A percentile compares a stretch with the other conserved stretches of the same genome.
These are phyloP conservation scores for Aquilaria malaccensis DNA, from an alignment of 345 rosid genomes.

Conservation along the genomic window DNA sequence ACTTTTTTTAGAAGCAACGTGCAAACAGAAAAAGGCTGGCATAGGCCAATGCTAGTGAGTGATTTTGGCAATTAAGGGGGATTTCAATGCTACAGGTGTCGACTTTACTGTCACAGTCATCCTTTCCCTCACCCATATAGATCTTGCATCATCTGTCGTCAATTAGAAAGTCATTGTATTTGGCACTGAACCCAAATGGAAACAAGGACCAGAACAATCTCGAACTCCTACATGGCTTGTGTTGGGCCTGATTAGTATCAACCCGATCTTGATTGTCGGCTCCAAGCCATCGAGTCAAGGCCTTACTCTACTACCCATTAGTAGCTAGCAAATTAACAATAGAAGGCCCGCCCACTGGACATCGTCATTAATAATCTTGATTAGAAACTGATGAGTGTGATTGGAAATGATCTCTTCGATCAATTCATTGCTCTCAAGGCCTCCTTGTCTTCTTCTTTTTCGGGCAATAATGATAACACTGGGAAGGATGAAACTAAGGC, in stretches of 20 bases:
- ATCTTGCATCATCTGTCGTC: no score
- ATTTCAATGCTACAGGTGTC: no score
- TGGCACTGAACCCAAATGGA: no score
- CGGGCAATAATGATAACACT: background rate
- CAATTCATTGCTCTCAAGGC: slow-evolving; percentile 71
- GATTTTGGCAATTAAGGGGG: no score
- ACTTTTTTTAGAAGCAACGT: no score
- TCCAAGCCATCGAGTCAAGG: slow-evolving; percentile 54
- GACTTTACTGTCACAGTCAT: no score
- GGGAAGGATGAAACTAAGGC: background rate
- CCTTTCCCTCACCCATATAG: no score
- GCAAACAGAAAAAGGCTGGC: no score
- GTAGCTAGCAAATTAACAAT: slow-evolving; percentile 1
- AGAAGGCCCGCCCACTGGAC: slow-evolving; percentile 3
- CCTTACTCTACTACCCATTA: slow-evolving; percentile 22
- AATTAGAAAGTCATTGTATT: no score
- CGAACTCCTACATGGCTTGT: slow-evolving; percentile 42
- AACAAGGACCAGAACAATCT: slow-evolving; percentile 57
- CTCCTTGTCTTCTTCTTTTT: slow-evolving; percentile 22
- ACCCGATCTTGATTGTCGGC: slow-evolving; percentile 67
- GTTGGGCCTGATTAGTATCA: slow-evolving; percentile 34
- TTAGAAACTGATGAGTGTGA: slow-evolving; percentile 17
- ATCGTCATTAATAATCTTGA: background rate
- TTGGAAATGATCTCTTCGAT: slow-evolving; percentile 49
- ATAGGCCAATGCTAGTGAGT: no score